A percentile compares a stretch with the other conserved stretches of the same genome.
Evolutionary conservation across 371 early-diverging fungal species (phyloP).

Genomic region (Lichtheimia ornata): DNA sequence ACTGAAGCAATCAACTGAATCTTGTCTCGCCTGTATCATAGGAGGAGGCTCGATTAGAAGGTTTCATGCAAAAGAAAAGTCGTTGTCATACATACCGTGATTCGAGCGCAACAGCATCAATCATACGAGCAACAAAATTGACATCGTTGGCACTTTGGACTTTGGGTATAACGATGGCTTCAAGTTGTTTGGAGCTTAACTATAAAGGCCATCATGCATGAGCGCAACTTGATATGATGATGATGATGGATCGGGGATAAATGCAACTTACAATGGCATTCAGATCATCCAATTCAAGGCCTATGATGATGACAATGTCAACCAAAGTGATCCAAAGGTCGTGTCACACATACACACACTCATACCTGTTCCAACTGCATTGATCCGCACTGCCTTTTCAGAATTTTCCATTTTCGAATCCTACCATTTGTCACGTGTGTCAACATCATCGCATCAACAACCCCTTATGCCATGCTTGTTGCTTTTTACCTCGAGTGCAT

Average conservation of each 20-base stretch:
- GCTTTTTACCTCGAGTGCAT: constrained; percentile 65
- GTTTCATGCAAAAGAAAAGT: no score
- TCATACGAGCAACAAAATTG: constrained; percentile 74
- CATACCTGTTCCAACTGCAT: constrained; percentile 80
- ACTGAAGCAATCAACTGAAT: constrained; percentile 84
- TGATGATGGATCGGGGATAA: no score
- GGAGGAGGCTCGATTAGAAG: no score
- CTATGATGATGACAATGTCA: constrained; percentile 19
- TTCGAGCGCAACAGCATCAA: constrained; percentile 74
- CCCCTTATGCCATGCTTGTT: neutral
- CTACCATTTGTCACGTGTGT: no score
- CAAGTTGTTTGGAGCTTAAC: constrained; percentile 71
- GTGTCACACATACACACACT: constrained; percentile 25
- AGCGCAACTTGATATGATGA: no score
- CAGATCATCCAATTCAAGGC: constrained; percentile 80
- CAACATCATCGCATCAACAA: no score
- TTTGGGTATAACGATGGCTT: constrained; percentile 88
- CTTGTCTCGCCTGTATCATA: constrained; percentile 49
- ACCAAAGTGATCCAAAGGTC: neutral
- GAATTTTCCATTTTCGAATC: constrained; percentile 26
- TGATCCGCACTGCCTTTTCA: constrained; percentile 88
- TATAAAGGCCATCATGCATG: constrained; percentile 11
- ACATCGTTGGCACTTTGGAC: constrained; percentile 82
- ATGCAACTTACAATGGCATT: constrained; percentile 65
- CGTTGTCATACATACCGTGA: constrained; percentile 50